Evolutionary conservation across 2,329 filamentous ascomycete species (phyloP).

Genomic region (Domatiomyces globalis): DNA sequence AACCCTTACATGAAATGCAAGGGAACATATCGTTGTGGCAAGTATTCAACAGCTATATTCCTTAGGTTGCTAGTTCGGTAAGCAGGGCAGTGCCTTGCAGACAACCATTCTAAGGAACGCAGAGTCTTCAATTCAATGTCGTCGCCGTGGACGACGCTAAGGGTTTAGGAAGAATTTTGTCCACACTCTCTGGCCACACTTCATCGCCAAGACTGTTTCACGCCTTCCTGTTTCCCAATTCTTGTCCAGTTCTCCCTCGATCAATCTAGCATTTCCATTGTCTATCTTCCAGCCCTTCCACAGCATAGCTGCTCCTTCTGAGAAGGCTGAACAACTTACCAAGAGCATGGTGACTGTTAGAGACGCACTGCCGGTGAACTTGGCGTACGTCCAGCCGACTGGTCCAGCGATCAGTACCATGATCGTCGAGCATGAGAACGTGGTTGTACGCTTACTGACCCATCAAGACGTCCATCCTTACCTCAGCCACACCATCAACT

Average conservation of each 20-base stretch:
- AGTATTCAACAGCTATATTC: neutral
- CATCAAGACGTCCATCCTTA: neutral
- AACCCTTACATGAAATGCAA: neutral
- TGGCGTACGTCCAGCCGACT: neutral
- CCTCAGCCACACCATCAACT: neutral
- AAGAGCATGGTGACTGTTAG: neutral
- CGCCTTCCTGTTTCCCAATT: neutral
- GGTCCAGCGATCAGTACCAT: neutral
- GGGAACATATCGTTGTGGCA: neutral
- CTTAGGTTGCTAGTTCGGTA: too few species aligned
- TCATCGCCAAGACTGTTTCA: neutral
- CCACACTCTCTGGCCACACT: neutral
- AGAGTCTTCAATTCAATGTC: too few species aligned
- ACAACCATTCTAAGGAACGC: too few species aligned
- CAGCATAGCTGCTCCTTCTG: neutral
- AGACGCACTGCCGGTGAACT: neutral
- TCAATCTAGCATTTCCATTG: neutral
- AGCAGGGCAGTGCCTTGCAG: too few species aligned
- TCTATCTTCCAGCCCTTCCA: neutral
- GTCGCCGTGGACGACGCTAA: too few species aligned
- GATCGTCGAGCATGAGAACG: neutral
- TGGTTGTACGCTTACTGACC: neutral
- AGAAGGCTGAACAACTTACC: neutral
- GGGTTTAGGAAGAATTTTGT: neutral
- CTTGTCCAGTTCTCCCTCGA: neutral